Evolutionary conservation across 805 yeast genomes (phyloP), one percentile per base, ranked within the genome.

Genomic region (Geotrichum ghanense): DNA sequence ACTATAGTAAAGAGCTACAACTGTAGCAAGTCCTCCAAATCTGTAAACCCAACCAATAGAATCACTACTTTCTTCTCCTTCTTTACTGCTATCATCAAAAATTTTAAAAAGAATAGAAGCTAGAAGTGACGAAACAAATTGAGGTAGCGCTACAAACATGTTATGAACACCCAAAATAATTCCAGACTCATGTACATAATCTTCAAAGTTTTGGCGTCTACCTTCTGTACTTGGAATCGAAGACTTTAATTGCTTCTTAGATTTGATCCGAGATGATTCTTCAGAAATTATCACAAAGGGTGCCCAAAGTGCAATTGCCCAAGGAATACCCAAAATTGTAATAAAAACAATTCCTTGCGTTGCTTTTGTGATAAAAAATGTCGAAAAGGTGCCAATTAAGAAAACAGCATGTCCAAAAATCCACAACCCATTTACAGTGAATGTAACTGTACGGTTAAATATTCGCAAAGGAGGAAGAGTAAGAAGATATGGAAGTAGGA

Each of bases 261-360:
- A 76, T 50, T 72, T 74, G 24, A 75, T 72, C 45, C 78, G 60
- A 24, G 78, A 66, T 16, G 75, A 66, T 50, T 76, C 81, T 53
- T 76, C 79, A 26, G 81, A 73, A 9, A 79, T 76, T 34, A 79
- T 55, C 1, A 77, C 78, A 58, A 77, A 79, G 4, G 84, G 84
- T 2, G 79, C 78, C 84, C 84, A 79, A 16, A 76, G 66, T 0
- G 82, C 79, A 49, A 68, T 68, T 1, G 83, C 83, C 84, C 84
- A 79, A 0, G 82, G 72, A 19, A 78, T 62, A 2, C 84, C 84
- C 41, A 77, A 57, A 14, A 77, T 53, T 0, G 69, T 78, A 52
- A 78, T 73, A 56, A 78, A 56, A 0, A 64, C 51, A 6, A 76
- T 70, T 0, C 79, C 82, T 10, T 58, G 63, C 0, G 45, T 45